Conservation (phyloP, 768 basidiomycete genomes). For the Amyloporia xantha region DNA sequence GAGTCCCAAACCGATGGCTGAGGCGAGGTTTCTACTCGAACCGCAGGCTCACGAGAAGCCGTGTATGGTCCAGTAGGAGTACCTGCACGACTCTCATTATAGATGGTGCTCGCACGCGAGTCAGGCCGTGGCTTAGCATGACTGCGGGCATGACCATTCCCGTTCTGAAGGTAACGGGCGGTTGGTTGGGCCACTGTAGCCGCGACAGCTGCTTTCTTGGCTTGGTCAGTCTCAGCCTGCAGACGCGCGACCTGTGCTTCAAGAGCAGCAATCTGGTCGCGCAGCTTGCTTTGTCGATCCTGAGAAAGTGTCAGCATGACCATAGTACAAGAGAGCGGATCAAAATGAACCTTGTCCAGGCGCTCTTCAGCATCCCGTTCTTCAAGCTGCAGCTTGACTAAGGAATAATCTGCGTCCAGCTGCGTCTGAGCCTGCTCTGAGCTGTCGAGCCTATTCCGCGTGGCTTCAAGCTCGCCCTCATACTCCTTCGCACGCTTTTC, state of each 20-base stretch:
- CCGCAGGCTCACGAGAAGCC: slow-evolving; percentile 27
- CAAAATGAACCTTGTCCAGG: slow-evolving; percentile 46
- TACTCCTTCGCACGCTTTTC: slow-evolving; percentile 70
- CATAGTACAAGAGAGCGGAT: not conserved
- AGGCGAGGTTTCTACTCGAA: slow-evolving; percentile 43
- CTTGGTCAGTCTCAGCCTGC: slow-evolving; percentile 52
- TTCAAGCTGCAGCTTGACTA: slow-evolving; percentile 65
- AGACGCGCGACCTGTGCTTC: slow-evolving; percentile 54
- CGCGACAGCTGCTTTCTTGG: slow-evolving; percentile 24
- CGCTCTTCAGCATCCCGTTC: slow-evolving; percentile 70
- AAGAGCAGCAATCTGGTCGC: slow-evolving; percentile 57
- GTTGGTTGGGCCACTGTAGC: slow-evolving; percentile 23
- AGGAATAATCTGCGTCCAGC: slow-evolving; percentile 63
- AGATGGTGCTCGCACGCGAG: slow-evolving; percentile 64
- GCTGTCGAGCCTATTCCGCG: slow-evolving; percentile 57
- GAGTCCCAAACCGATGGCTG: slow-evolving; percentile 67
- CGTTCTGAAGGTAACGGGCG: slow-evolving; percentile 39
- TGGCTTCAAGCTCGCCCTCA: slow-evolving; percentile 56
- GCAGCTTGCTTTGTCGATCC: slow-evolving; percentile 67
- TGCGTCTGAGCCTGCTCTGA: slow-evolving; percentile 58
- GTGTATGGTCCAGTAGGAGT: slow-evolving; percentile 42
- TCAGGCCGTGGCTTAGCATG: slow-evolving; percentile 58
- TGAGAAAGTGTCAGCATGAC: slow-evolving; percentile 23
- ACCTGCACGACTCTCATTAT: slow-evolving; percentile 41
- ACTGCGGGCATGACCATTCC: slow-evolving; percentile 20